phyloP scores from a whole-genome alignment of 495 filamentous ascomycete species.

The Daldinia childiae region DNA sequence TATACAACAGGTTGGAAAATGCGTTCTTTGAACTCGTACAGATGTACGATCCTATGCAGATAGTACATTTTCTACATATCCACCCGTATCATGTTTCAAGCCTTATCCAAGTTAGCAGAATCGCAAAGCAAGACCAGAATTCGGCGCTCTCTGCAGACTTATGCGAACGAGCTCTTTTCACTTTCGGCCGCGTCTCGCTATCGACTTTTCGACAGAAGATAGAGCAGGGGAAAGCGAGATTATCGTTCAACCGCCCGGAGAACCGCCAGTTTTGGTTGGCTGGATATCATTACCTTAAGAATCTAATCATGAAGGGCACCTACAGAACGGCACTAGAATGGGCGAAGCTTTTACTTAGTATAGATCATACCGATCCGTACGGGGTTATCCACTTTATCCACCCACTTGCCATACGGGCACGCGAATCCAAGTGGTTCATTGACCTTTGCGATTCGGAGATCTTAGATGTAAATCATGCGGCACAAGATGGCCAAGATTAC shows the following conservation, averaged over 20 bases:
- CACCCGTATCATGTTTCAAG: conserved; percentile 87
- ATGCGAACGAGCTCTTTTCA: conserved; percentile 90
- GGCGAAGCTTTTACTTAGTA: conserved; percentile 80
- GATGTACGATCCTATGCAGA: conserved; percentile 77
- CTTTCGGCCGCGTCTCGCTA: conserved; percentile 85
- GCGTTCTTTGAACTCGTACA: conserved; percentile 82
- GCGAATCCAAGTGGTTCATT: conserved; percentile 79
- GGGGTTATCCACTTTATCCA: conserved; percentile 80
- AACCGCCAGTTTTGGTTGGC: conserved; percentile 94
- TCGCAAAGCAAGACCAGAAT: conserved; percentile 89
- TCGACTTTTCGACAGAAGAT: conserved; percentile 79
- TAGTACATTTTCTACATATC: conserved; percentile 55
- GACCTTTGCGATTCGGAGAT: conserved; percentile 70
- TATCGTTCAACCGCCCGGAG: conserved; percentile 81
- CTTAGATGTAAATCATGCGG: conserved; percentile 47
- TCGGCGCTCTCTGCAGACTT: conserved; percentile 85
- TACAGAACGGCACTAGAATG: conserved; percentile 94
- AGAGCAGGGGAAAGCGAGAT: conserved; percentile 77
- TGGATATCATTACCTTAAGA: conserved; percentile 85
- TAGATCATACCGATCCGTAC: conserved; percentile 87
- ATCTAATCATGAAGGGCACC: conserved; percentile 87
- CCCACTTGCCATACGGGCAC: conserved; percentile 80
- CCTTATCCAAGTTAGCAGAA: conserved; percentile 89
- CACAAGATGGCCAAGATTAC: conserved; percentile 58
- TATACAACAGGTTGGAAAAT: conserved; percentile 78